These are phyloP conservation scores for Lasiodiplodia sp. DNA, from an alignment of 2,329 filamentous ascomycete species.

Conservation along the genomic window DNA sequence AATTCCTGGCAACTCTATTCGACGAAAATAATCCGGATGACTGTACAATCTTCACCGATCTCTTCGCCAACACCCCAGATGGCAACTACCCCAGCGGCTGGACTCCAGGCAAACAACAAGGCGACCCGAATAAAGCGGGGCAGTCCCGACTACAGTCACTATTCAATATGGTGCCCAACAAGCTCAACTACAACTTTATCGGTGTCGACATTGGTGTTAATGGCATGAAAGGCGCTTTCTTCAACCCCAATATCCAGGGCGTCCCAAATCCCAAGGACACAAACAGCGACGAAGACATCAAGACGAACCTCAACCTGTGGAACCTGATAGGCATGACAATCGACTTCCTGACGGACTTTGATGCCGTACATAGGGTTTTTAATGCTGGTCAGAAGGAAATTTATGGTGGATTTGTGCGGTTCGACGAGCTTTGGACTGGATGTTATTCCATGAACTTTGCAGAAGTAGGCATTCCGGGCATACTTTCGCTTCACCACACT, in stretches of 20 bases:
- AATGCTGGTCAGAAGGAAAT: not conserved
- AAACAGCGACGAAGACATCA: not conserved
- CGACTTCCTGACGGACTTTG: slow-evolving; percentile 1
- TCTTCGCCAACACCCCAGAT: not conserved
- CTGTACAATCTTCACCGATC: not conserved
- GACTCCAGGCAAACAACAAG: not conserved
- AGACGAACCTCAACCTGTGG: slow-evolving; percentile 1
- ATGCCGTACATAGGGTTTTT: not conserved
- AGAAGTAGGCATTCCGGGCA: not conserved
- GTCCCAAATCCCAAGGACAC: not conserved
- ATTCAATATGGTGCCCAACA: not conserved
- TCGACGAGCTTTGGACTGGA: slow-evolving; percentile 9
- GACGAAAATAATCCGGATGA: not conserved
- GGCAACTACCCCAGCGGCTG: not conserved
- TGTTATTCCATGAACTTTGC: slow-evolving; percentile 4
- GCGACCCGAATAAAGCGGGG: not conserved
- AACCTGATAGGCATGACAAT: slow-evolving; percentile 1
- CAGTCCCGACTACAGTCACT: slow-evolving; percentile 6
- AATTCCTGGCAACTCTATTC: slow-evolving; percentile 2
- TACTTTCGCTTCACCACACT: not conserved
- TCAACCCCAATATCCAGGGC: slow-evolving; percentile 3
- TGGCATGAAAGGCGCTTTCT: not conserved
- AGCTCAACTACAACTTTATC: slow-evolving; percentile 12
- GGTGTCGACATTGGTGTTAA: slow-evolving; percentile 3
- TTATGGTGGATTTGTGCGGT: not conserved